Base-by-base conservation (phyloP, 805 yeast genomes). In the Saccharomyces kudriavzevii region DNA sequence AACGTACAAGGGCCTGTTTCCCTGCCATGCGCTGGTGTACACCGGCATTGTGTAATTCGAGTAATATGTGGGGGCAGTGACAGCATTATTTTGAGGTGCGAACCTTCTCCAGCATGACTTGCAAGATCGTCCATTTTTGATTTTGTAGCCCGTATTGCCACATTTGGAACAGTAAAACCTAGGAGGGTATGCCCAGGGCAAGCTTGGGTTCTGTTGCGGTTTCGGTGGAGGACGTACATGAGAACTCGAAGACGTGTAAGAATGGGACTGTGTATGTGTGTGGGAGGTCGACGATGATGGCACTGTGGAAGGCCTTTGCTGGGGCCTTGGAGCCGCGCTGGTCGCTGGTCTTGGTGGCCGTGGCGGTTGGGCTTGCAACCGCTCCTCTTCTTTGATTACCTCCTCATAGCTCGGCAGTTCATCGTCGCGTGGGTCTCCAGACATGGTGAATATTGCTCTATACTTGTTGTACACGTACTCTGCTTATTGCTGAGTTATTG, bases 161-260 rank as follows among this genome's bases (percentile, higher is more conserved):
- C 96, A 89, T 61, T 84, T 85, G 8, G 72, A 68, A 63, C 96
- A 89, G 53, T 72, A 70, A 63, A 72, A 84, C 2, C 81, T 76
- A 2, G 58, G 66, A 0, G 96, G 95, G 60, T 86, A 89, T 49
- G 67, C 66, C 81, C 87, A 85, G 0, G 91, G 87, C 5, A 83
- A 71, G 1, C 66, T 57, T 1, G 58, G 45, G 30, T 29, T 52
- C 31, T 29, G 47, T 28, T 52, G 46, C 6, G 49, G 57, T 14
- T 45, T 31, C 27, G 52, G 35, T 46, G 54, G 49, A 13, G 51
- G 51, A 29, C 58, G 53, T 30, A 63, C 54, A 24, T 54, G 49
- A 5, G 62, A 54, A 22, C 58, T 50, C 11, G 57, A 45, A 45
- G 54, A 17, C 40, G 57, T 35, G 60, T 30, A n/a, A 22, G 35